Base-by-base conservation (phyloP, 2,329 filamentous ascomycete genomes). In the Fusarium sp. region DNA sequence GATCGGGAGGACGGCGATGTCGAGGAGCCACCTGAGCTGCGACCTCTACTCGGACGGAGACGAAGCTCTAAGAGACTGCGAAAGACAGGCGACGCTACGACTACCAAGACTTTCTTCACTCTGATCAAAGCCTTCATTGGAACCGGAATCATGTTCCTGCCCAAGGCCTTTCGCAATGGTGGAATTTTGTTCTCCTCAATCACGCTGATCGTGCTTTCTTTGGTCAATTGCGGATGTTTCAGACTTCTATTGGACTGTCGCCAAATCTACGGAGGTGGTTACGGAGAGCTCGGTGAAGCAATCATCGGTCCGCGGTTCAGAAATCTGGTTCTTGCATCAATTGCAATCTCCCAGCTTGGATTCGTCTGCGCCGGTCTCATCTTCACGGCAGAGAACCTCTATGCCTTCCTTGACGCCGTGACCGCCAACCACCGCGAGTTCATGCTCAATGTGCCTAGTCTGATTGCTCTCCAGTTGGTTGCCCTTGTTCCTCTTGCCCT, bases 111-210 rank as follows among this genome's bases (percentile, higher is more conserved):
- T 0, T 94, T 94, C 80, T 93, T 94, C 78, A 94, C 91, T 0
- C 83, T 94, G 12, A 82, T 94, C 54, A 94, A 94, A 78, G 91
- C 92, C 2, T 94, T 94, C 74, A 87, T 94, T 58, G 92, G 92
- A 49, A 94, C 92, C 1, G 92, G 92, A 65, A 94, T 94, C 78
- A 93, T 94, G 89, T 94, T 94, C 75, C 78, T 94, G 46, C 92
- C 92, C 48, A 94, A 93, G 76, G 92, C 92, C 0, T 94, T 94
- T 80, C 88, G 88, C 75, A 94, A 94, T 70, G 92, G 92, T 38
- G 92, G 92, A 25, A 90, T 94, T 54, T 82, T 93, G 13, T 94
- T 94, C 76, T 93, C 91, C 0, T 90, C 89, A 0, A 80, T 93
- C 52, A 90, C 90, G 1, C 85, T 94, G 70, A 79, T 94, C 47